Evolutionary conservation across 352 stramenopile species (phyloP).

Genomic region (Peronospora destructor): DNA sequence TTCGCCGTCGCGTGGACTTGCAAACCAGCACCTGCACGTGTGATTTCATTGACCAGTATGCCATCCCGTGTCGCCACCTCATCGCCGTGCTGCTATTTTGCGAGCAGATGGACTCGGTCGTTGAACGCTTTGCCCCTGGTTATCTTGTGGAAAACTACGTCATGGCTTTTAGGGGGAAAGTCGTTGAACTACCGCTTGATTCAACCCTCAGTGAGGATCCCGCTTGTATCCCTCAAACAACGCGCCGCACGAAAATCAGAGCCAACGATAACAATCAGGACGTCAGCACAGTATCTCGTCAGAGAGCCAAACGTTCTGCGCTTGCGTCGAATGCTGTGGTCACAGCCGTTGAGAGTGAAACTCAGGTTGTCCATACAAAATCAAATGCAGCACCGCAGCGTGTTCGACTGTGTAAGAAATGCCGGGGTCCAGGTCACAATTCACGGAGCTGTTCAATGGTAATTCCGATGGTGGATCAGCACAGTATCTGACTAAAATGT

Average conservation of each 20-base stretch:
- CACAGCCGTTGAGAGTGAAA: not conserved
- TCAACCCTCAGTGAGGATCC: constrained; percentile 21
- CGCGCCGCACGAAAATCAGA: not conserved
- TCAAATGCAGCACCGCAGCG: constrained; percentile 13
- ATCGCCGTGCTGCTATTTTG: constrained; percentile 52
- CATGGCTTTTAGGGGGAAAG: constrained; percentile 29
- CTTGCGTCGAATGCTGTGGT: not conserved
- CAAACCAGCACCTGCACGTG: constrained; percentile 41
- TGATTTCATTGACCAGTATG: constrained; percentile 48
- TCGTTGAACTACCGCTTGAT: constrained; percentile 42
- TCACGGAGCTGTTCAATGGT: constrained; percentile 37
- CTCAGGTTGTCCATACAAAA: constrained; percentile 3
- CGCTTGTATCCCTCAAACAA: constrained; percentile 11
- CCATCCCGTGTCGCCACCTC: constrained; percentile 53
- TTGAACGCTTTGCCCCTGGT: constrained; percentile 34
- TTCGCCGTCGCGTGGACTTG: constrained; percentile 39
- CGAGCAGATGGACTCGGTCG: constrained; percentile 40
- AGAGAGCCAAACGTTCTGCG: constrained; percentile 13
- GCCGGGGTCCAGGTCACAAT: constrained; percentile 42
- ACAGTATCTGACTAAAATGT: constrained; percentile 4
- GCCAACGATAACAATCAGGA: not conserved
- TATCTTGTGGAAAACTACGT: constrained; percentile 42
- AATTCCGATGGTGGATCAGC: constrained; percentile 6
- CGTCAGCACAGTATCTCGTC: not conserved
- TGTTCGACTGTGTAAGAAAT: constrained; percentile 43